Evolutionary conservation across 1,284 basidiomycete species (phyloP), one percentile per base, ranked within the genome.

Genomic region (Erythrobasidium hasegawianum): DNA sequence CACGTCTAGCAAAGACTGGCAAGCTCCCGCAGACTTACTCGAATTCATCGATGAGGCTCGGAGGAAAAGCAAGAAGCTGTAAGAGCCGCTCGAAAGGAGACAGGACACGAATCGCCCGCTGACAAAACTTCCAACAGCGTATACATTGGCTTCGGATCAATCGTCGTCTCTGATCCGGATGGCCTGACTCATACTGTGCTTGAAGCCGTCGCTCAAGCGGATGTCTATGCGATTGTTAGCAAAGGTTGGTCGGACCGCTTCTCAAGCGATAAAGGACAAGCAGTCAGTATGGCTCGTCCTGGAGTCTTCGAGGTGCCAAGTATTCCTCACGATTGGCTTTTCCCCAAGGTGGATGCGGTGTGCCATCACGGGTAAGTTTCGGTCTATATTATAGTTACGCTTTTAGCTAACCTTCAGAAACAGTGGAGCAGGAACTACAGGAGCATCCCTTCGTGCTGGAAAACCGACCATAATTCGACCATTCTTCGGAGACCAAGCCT

Each of bases 121-220:
- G n/a, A 53, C n/a, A 53, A 16, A 9, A 8, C 16, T 47, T 47
- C n/a, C 43, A n/a, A n/a, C n/a, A 47, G 43, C 29, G 92, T 97
- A 4, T 98, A 97, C 79, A 93, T 98, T 71, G 95, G 95, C 26
- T 98, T 97, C 76, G 95, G 95, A n/a, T 96, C 92, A 68, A 87
- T 88, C 71, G 92, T 98, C 56, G 94, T 98, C 22, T 88, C 91
- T 10, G 92, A 98, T 77, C 93, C 95, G 0, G 87, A 85, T 72
- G 84, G 84, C 45, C 92, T 97, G 87, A 97, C 93, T 0, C 85
- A 86, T 53, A 89, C 86, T 73, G 88, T 98, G 56, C 83, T 95
- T 49, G 89, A 96, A 53, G 91, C 94, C 7, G 87, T 97, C 53
- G 77, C 87, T 14, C 61, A 72, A 26, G 70, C 74, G 0, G 74